Evolutionary conservation across 2,329 filamentous ascomycete species (phyloP), one percentile per base, ranked within the genome.

Genomic region (Pezicula neosporulosa): DNA sequence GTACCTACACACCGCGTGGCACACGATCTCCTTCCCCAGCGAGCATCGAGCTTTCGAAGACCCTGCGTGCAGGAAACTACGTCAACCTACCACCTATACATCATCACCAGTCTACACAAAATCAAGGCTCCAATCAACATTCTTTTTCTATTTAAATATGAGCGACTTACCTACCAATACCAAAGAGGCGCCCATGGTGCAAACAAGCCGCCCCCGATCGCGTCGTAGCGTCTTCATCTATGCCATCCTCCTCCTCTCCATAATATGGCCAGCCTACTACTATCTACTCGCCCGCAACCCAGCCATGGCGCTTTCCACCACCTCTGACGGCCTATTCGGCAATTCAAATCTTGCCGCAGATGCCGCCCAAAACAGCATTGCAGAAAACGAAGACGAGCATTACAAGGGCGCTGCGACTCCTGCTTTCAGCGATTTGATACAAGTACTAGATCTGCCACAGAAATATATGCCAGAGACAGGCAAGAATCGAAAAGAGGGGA

Each of bases 401-500:
- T 44, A 28, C 42, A 24, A 44, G 9, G 24, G 19, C 13, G 41
- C 33, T 38, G 33, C 48, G n/a, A 38, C 28, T 13, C 52, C 52
- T 6, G 19, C 16, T 8, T 51, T 51, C 28, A 58, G 55, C 27
- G 58, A 64, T 33, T 53, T 62, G 53, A 62, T 61, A n/a, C 57
- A 63, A 30, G 37, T 67, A 1, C 53, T 60, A 47, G 60, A 66
- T 37, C 55, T 67, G 2, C 59, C 63, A 13, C 39, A 59, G 3
- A 52, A 60, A 13, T 62, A 56, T 42, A 43, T 67, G 1, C 65
- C 65, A 1, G 47, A 63, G 27, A 65, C 59, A 1, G 63, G 64
- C 3, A 72, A 70, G 3, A 43, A 61, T 24, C 51, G 66, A 18
- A 70, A 73, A 36, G 62, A 72, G 19, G 82, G 79, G 49, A 77